These are phyloP conservation scores for Pinus tabuliformis DNA, from an alignment of 75 land plant genomes.

Conservation along the genomic window DNA sequence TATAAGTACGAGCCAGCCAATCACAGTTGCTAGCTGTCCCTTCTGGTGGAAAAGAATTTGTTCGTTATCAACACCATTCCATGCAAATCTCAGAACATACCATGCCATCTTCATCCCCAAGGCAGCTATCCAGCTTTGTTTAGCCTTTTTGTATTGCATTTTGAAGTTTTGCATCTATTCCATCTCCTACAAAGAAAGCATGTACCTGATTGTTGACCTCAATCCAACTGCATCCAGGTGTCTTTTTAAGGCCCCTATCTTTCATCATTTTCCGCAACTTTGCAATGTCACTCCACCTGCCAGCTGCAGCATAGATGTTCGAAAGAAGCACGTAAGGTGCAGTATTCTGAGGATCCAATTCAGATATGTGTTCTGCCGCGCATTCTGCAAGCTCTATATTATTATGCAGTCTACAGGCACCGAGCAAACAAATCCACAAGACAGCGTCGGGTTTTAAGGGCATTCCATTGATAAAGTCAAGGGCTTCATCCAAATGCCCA, in stretches of 20 bases:
- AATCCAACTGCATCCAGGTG: conserved; percentile 61
- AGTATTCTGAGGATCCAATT: conserved; percentile 39
- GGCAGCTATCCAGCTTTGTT: conserved; percentile 23
- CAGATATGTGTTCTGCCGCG: conserved; percentile 37
- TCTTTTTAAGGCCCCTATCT: conserved; percentile 28
- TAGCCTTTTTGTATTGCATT: conserved; percentile 27
- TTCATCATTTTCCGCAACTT: conserved; percentile 36
- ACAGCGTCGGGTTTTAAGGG: conserved; percentile 29
- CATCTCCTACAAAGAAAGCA: conserved; percentile 46
- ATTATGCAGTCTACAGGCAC: conserved; percentile 41
- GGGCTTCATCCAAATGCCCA: conserved; percentile 46
- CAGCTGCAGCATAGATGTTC: conserved; percentile 44
- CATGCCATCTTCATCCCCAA: no score
- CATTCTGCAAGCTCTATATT: conserved; percentile 34
- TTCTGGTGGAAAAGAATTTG: no score
- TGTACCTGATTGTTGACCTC: conserved; percentile 33
- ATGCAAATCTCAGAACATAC: no score
- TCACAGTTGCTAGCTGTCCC: no score
- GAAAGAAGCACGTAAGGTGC: conserved; percentile 50
- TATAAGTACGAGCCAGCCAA: no score
- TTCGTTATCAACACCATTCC: no score
- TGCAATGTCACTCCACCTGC: conserved; percentile 43
- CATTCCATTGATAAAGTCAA: conserved; percentile 40
- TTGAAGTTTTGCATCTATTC: conserved; percentile 17
- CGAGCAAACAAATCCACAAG: conserved; percentile 49